Conservation (phyloP, 2,329 filamentous ascomycete genomes). For the Neonectria faginata region DNA sequence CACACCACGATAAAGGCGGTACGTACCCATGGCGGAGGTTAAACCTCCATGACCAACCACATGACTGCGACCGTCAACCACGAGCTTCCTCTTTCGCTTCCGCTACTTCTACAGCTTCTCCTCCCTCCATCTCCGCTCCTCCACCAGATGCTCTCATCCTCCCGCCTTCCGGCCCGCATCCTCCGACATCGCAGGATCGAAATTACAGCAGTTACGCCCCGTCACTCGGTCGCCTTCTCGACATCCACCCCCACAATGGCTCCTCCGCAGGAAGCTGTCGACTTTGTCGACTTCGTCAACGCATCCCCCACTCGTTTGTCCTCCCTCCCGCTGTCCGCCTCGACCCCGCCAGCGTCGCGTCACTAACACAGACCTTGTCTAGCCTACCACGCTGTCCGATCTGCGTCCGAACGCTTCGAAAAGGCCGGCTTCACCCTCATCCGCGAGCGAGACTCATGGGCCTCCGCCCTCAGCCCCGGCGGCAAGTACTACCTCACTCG, state of each 20-base stretch:
- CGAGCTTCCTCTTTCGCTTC: slow-evolving; percentile 28
- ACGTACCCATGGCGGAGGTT: slow-evolving; percentile 24
- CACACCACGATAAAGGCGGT: slow-evolving; percentile 32
- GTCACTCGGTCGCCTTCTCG: slow-evolving; percentile 37
- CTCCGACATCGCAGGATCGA: slow-evolving; percentile 26
- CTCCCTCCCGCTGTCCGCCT: background rate
- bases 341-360: background rate
- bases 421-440: slow-evolving; percentile 89
- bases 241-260: slow-evolving; percentile 59
- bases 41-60: slow-evolving; percentile 22
- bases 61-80: slow-evolving; percentile 21
- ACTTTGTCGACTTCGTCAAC: slow-evolving; percentile 95
- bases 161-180: slow-evolving; percentile 33
- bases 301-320: slow-evolving; percentile 88
- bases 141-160: slow-evolving; percentile 39
- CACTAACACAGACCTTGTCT: slow-evolving; percentile 38
- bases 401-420: slow-evolving; percentile 79
- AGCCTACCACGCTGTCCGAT: slow-evolving; percentile 95
- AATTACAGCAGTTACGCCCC: slow-evolving; percentile 24
- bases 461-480: slow-evolving; percentile 80
- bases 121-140: slow-evolving; percentile 15
- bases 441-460: slow-evolving; percentile 92
- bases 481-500: slow-evolving; percentile 97
- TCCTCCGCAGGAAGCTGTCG: slow-evolving; percentile 71
- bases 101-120: slow-evolving; percentile 23